Conservation (phyloP, 192 early-diverging fungal genomes). For the Coemansia sp. region DNA sequence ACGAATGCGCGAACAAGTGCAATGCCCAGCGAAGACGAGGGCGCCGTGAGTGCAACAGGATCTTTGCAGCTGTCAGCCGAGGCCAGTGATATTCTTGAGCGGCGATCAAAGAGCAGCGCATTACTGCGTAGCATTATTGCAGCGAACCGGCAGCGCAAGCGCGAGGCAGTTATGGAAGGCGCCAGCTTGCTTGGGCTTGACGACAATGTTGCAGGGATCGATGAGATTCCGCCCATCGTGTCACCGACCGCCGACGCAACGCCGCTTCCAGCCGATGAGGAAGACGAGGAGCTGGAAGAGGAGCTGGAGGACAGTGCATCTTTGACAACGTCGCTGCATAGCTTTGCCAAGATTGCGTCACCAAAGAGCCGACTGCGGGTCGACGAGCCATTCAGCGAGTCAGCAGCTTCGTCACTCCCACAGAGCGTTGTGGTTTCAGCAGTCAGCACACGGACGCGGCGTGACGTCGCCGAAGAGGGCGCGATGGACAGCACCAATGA, state of each 20-base stretch:
- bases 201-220: conserved; percentile 8
- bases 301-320: background rate
- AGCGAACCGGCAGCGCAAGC: conserved; percentile 41
- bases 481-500: conserved; percentile 1
- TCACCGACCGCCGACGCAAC: conserved; percentile 8
- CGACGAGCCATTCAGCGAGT: background rate
- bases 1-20: conserved; percentile 1
- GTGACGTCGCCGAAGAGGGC: conserved; percentile 2
- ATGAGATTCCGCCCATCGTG: conserved; percentile 11
- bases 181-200: conserved; percentile 3
- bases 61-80: background rate
- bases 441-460: conserved; percentile 4
- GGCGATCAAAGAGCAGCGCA: conserved; percentile 33
- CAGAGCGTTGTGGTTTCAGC: conserved; percentile 8
- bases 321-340: conserved; percentile 6
- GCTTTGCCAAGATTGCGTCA: background rate
- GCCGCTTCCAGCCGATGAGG: background rate
- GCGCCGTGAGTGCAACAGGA: conserved; percentile 1
- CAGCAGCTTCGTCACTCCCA: background rate
- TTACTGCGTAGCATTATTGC: conserved; percentile 46
- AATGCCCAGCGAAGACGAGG: conserved; percentile 19
- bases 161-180: conserved; percentile 6
- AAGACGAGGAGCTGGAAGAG: conserved; percentile 8
- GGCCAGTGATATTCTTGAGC: conserved; percentile 15
- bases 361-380: conserved; percentile 3